phyloP scores from a whole-genome alignment of 2,329 filamentous ascomycete genomes.

The Diplocarpon mali region DNA sequence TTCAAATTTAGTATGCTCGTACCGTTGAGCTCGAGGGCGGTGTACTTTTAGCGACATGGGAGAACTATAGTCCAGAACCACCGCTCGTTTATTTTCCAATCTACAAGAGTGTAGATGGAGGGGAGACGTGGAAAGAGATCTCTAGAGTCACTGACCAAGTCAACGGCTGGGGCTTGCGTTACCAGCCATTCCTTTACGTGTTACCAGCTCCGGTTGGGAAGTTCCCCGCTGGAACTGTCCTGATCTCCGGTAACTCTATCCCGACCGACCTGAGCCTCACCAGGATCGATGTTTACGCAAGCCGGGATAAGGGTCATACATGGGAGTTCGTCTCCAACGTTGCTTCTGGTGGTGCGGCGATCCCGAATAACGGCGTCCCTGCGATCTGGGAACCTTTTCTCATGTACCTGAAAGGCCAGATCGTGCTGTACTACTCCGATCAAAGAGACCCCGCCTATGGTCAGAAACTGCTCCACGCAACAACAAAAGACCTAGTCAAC shows the following conservation, averaged over 20 bases:
- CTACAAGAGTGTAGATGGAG: conserved; percentile 41
- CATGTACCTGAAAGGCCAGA: conserved; percentile 42
- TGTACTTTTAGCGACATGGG: conserved; percentile 42
- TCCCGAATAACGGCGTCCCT: conserved; percentile 49
- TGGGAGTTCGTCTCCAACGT: conserved; percentile 61
- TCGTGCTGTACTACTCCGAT: conserved; percentile 62
- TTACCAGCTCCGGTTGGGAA: conserved; percentile 46
- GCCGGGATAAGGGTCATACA: conserved; percentile 43
- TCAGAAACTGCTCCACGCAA: conserved; percentile 52
- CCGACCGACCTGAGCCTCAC: conserved; percentile 46
- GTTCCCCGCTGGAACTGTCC: conserved; percentile 50
- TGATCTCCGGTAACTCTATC: conserved; percentile 37
- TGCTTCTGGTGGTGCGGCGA: conserved; percentile 46
- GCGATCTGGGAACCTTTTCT: conserved; percentile 67
- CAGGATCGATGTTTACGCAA: conserved; percentile 60
- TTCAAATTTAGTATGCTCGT: conserved; percentile 23
- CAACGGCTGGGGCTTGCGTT: conserved; percentile 54
- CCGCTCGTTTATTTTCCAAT: conserved; percentile 41
- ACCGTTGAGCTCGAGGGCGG: conserved; percentile 28
- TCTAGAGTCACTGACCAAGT: conserved; percentile 51
- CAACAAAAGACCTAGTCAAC: conserved; percentile 43
- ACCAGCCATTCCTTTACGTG: conserved; percentile 59
- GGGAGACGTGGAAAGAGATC: conserved; percentile 51
- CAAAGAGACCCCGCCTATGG: conserved; percentile 55
- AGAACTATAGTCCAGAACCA: conserved; percentile 45